Conservation (phyloP, 2,329 filamentous ascomycete species). For the Aspergillus sojae region DNA sequence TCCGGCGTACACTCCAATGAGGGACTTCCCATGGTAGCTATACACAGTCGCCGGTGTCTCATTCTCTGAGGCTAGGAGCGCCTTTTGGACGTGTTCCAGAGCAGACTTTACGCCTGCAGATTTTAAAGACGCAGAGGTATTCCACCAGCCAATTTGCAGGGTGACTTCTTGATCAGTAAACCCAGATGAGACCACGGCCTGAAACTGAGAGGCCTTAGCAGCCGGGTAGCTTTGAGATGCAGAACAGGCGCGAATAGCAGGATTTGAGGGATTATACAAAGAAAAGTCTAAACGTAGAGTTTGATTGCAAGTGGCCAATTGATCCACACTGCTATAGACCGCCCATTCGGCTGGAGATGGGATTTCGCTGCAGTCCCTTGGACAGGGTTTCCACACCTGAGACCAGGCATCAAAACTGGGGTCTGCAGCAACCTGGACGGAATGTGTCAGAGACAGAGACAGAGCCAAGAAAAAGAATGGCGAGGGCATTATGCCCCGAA, state of each 20-base stretch:
- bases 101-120: neutral
- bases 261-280: neutral
- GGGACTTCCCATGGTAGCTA: neutral
- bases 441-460: neutral
- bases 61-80: neutral
- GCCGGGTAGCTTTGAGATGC: neutral
- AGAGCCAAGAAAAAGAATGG: neutral
- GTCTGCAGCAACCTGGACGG: neutral
- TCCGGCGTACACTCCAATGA: neutral
- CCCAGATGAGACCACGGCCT: neutral
- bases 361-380: neutral
- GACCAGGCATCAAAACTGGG: slow-evolving; percentile 1
- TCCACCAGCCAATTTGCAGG: neutral
- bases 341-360: neutral
- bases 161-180: neutral
- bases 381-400: neutral
- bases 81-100: neutral
- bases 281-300: neutral
- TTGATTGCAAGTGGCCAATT: neutral
- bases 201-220: neutral
- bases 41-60: neutral
- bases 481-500: neutral
- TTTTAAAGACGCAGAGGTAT: neutral
- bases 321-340: neutral
- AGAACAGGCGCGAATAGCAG: neutral